These are phyloP conservation scores for Ashbya aceris DNA, from an alignment of 1,139 yeast genomes.

Conservation along the genomic window DNA sequence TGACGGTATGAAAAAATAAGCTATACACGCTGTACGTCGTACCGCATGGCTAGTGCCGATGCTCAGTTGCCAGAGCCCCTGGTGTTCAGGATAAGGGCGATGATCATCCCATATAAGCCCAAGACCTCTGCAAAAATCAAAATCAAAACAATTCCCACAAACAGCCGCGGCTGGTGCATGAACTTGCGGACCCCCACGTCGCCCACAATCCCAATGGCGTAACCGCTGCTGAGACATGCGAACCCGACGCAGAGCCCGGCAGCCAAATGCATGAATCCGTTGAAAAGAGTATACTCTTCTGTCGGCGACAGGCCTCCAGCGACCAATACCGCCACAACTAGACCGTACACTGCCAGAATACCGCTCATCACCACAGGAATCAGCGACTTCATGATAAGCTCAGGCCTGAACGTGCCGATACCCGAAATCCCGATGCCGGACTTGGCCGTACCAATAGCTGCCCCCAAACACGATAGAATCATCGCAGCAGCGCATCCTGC, in stretches of 20 bases:
- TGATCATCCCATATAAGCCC: conserved; percentile 73
- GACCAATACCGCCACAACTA: conserved; percentile 90
- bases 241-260: conserved; percentile 95
- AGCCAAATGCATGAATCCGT: conserved; percentile 94
- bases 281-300: conserved; percentile 72
- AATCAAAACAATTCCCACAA: conserved; percentile 86
- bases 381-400: conserved; percentile 69
- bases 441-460: conserved; percentile 97
- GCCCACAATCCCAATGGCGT: conserved; percentile 97
- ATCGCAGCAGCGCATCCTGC: conserved; percentile 91
- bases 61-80: conserved; percentile 51
- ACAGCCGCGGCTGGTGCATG: conserved; percentile 87
- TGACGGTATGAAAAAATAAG: no score
- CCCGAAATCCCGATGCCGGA: conserved; percentile 96
- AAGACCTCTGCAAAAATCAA: conserved; percentile 96
- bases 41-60: no score
- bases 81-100: conserved; percentile 32
- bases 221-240: conserved; percentile 95
- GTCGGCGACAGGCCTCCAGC: conserved; percentile 84
- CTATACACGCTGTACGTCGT: no score
- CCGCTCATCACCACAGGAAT: conserved; percentile 98
- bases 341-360: conserved; percentile 90
- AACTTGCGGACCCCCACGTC: conserved; percentile 97
- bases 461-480: conserved; percentile 86
- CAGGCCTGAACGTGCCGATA: conserved; percentile 79